phyloP scores from a whole-genome alignment of 2,329 filamentous ascomycete genomes.

The Cladobotryum mycophilum region DNA sequence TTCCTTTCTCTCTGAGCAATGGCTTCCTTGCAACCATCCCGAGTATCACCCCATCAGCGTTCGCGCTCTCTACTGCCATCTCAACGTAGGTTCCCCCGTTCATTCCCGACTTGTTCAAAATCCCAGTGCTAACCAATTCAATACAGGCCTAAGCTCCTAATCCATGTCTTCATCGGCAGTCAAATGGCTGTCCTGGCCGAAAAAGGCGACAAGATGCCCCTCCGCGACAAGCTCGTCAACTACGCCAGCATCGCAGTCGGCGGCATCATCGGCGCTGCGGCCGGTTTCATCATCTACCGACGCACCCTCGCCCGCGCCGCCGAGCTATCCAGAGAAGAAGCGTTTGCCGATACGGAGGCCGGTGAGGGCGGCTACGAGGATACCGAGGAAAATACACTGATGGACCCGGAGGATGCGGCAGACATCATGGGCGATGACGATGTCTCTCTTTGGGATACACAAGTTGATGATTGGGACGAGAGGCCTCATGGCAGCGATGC shows the following conservation, averaged over 20 bases:
- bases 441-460: conserved; percentile 49
- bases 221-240: conserved; percentile 71
- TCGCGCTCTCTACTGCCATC: conserved; percentile 74
- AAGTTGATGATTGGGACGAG: conserved; percentile 27
- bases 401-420: conserved; percentile 45
- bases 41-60: conserved; percentile 69
- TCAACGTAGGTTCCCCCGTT: conserved; percentile 44
- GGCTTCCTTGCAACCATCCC: conserved; percentile 92
- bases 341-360: conserved; percentile 22
- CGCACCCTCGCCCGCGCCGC: conserved; percentile 58
- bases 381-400: conserved; percentile 33
- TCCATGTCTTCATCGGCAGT: conserved; percentile 88
- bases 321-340: conserved; percentile 47
- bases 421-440: conserved; percentile 54
- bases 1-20: conserved; percentile 91
- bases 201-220: conserved; percentile 74
- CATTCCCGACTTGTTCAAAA: neutral
- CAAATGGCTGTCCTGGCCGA: conserved; percentile 79
- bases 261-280: conserved; percentile 61
- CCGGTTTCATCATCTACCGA: conserved; percentile 81
- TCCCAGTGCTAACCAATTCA: neutral
- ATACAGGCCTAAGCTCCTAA: conserved; percentile 70
- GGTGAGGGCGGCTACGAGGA: conserved; percentile 37
- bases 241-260: conserved; percentile 75
- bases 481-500: conserved; percentile 27